A percentile compares a stretch with the other conserved stretches of the same genome.
These are phyloP conservation scores for Hyphodiscus sp. DNA, from an alignment of 2,329 filamentous ascomycete genomes.

Conservation along the genomic window DNA sequence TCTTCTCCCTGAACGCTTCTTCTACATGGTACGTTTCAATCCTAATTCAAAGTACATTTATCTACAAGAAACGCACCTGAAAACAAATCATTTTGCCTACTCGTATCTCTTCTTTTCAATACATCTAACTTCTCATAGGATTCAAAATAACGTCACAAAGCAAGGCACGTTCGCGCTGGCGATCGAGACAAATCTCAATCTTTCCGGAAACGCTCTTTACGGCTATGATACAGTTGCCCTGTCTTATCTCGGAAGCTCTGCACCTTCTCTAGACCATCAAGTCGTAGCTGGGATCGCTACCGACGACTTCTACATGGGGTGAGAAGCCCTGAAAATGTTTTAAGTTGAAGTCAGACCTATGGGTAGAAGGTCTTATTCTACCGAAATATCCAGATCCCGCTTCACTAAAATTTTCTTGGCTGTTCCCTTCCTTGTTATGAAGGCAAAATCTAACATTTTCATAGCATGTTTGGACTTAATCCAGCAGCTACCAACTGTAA, in stretches of 20 bases:
- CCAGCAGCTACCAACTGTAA: not conserved
- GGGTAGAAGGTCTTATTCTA: no score
- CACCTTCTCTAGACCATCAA: constrained; percentile 17
- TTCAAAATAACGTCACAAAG: constrained; percentile 11
- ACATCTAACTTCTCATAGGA: constrained; percentile 8
- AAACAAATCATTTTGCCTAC: no score
- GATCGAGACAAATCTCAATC: constrained; percentile 13
- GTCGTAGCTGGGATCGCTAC: constrained; percentile 28
- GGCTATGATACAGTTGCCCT: constrained; percentile 21
- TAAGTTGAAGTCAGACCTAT: no score
- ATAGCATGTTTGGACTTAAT: not conserved
- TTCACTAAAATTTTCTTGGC: no score
- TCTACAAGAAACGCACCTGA: not conserved
- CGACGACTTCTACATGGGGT: constrained; percentile 20
- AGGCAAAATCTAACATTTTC: no score
- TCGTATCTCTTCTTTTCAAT: no score
- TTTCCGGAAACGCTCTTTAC: constrained; percentile 15
- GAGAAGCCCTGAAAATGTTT: constrained; percentile 21
- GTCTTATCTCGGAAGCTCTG: constrained; percentile 5
- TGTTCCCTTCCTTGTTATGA: no score
- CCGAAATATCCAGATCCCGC: no score
- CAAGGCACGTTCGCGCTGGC: constrained; percentile 15
- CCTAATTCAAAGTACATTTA: not conserved
- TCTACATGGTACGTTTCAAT: constrained; percentile 28
- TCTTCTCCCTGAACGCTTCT: constrained; percentile 32